These are phyloP conservation scores for Domatiomyces globalis DNA, from an alignment of 2,329 filamentous ascomycete genomes.

Conservation along the genomic window DNA sequence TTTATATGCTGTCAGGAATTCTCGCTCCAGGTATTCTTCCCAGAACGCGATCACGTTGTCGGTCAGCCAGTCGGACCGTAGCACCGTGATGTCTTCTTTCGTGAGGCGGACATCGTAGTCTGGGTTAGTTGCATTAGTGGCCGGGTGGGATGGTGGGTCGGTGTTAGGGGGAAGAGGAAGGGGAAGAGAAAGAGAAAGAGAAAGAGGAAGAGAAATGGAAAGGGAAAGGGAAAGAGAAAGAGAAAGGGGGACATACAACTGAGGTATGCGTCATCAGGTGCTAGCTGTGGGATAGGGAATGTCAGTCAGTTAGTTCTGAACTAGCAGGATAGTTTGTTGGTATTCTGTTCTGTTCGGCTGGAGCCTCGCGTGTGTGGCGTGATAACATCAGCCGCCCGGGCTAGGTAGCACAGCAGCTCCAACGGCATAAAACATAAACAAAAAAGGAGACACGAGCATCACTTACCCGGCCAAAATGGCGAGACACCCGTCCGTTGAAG, in stretches of 20 bases:
- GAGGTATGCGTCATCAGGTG: slow-evolving; percentile 54
- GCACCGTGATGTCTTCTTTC: slow-evolving; percentile 71
- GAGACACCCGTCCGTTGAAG: slow-evolving; percentile 38
- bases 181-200: not conserved
- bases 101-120: slow-evolving; percentile 60
- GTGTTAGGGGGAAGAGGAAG: not conserved
- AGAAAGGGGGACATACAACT: slow-evolving; percentile 47
- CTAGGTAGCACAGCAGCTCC: too few species aligned
- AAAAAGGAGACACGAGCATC: not conserved
- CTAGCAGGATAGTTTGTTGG: not conserved
- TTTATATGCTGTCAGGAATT: slow-evolving; percentile 66
- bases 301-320: not conserved
- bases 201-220: not conserved
- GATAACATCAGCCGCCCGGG: too few species aligned
- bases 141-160: too few species aligned
- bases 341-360: too few species aligned
- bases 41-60: slow-evolving; percentile 94
- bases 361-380: too few species aligned
- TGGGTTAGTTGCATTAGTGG: slow-evolving; percentile 19
- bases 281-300: slow-evolving; percentile 24
- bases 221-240: not conserved
- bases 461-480: slow-evolving; percentile 37
- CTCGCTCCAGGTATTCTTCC: slow-evolving; percentile 91
- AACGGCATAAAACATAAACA: not conserved
- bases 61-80: slow-evolving; percentile 89